A percentile compares a stretch with the other conserved stretches of the same genome.
phyloP scores from a whole-genome alignment of 805 yeast species.

The Wickerhamiella cacticola region DNA sequence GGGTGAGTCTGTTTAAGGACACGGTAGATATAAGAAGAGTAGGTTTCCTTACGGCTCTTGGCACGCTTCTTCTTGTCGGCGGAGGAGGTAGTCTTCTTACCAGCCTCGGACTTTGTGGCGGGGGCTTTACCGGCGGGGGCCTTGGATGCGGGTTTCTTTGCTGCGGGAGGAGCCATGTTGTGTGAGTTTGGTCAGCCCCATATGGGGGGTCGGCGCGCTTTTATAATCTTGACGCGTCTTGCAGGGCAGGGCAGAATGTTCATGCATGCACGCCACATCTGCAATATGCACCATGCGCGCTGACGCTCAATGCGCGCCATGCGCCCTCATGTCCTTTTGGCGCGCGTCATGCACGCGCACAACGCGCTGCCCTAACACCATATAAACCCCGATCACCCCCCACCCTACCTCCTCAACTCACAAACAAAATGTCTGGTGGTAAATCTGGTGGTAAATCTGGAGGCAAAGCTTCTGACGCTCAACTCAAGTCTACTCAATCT shows the following conservation, averaged over 20 bases:
- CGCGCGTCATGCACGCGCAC: neutral
- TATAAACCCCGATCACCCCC: neutral
- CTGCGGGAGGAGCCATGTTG: slow-evolving; percentile 6
- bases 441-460: slow-evolving; percentile 54
- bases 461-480: slow-evolving; percentile 79
- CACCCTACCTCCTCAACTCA: slow-evolving; percentile 12
- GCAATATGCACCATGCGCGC: neutral
- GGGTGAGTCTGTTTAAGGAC: slow-evolving; percentile 98
- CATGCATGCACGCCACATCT: slow-evolving; percentile 6
- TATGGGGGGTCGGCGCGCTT: slow-evolving; percentile 1
- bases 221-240: slow-evolving; percentile 4
- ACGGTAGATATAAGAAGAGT: slow-evolving; percentile 96
- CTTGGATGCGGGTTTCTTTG: slow-evolving; percentile 42
- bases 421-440: slow-evolving; percentile 43
- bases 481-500: slow-evolving; percentile 92
- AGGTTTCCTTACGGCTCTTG: slow-evolving; percentile 95
- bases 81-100: slow-evolving; percentile 70
- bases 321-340: neutral
- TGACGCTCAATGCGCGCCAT: neutral
- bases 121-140: slow-evolving; percentile 89
- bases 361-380: neutral
- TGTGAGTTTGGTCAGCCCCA: neutral
- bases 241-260: neutral
- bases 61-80: slow-evolving; percentile 81
- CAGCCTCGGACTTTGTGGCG: slow-evolving; percentile 63